Evolutionary conservation across 352 stramenopile species (phyloP), one percentile per base, ranked within the genome.

Genomic region (Globisporangium carolinianum): DNA sequence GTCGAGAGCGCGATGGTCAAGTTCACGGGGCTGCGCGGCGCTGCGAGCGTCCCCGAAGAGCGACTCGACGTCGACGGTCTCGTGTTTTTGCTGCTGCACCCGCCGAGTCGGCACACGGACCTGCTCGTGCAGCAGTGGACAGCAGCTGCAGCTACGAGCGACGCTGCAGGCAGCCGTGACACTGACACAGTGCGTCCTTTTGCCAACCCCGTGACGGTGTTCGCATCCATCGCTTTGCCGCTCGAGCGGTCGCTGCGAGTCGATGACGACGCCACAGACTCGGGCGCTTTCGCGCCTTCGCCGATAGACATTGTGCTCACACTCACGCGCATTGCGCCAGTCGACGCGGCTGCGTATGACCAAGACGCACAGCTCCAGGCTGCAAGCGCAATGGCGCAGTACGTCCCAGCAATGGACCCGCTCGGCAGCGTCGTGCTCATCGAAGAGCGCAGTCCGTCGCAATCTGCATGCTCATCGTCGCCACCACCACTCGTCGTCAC

Each of bases 1-100:
- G 53, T 62, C 7, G 75, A 76, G 18, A 85, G 69, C 39, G 65
- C 69, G 37, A 81, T 58, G 14, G 61, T 89, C 62, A 89, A 87
- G 56, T 49, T 72, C 5, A 42, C 66, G 14, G 66, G 67, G 14
- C 62, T 85, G 41, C 67, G 71, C 32, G 57, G 63, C 6, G 32
- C 54, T 2, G 57, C 60, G 6, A 80, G 66, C 32, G 71, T 89
- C n/a, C 66, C 74, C 5, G 79, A 86, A 57, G 79, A 89, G 50
- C 18, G 49, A 3, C 49, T 72, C 9, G 60, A 52, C 2, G 43
- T 65, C 3, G 57, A 68, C 4, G 12, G 61, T 1, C 49, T 73
- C 1, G 49, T 62, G 14, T 72, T 89, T 15, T 45, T 89, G 42
- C 38, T 87, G 8, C 37, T 80, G 14, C 75, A 89, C 47, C 71